These are phyloP conservation scores for Rheum nobile DNA, from an alignment of 148 eudicot species.

Conservation along the genomic window DNA sequence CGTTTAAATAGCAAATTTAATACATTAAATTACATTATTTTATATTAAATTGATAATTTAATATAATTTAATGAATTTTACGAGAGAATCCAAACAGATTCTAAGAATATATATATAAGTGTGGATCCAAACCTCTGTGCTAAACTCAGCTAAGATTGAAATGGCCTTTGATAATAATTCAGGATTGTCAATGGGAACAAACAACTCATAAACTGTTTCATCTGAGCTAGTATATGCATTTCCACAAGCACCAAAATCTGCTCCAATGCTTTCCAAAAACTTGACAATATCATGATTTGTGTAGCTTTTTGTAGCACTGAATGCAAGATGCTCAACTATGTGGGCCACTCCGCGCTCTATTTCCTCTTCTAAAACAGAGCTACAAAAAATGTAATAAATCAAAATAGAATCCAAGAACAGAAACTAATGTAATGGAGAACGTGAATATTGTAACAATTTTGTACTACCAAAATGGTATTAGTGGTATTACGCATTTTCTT, in stretches of 20 bases:
- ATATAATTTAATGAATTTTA: too few species aligned
- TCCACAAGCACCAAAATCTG: slow-evolving; percentile 90
- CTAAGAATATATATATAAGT: too few species aligned
- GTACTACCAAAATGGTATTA: too few species aligned
- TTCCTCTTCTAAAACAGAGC: slow-evolving; percentile 92
- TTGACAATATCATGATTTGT: slow-evolving; percentile 78
- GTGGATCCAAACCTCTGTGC: slow-evolving; percentile 52
- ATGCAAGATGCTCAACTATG: slow-evolving; percentile 91
- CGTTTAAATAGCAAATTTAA: too few species aligned
- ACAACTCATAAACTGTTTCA: slow-evolving; percentile 79
- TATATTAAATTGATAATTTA: too few species aligned
- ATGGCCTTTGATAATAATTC: slow-evolving; percentile 66
- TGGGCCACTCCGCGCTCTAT: slow-evolving; percentile 90
- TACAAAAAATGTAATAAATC: slow-evolving; percentile 24
- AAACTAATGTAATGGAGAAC: too few species aligned
- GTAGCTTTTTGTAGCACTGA: slow-evolving; percentile 77
- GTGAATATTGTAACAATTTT: too few species aligned
- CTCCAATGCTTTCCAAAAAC: slow-evolving; percentile 90
- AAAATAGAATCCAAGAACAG: neutral
- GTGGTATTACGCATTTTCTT: too few species aligned
- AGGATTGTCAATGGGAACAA: slow-evolving; percentile 91
- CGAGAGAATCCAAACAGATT: too few species aligned
- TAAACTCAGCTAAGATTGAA: slow-evolving; percentile 76
- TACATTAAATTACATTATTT: too few species aligned
- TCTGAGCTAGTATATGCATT: slow-evolving; percentile 78